Base-by-base conservation (phyloP, 768 basidiomycete genomes). In the Flagelloscypha sp. region DNA sequence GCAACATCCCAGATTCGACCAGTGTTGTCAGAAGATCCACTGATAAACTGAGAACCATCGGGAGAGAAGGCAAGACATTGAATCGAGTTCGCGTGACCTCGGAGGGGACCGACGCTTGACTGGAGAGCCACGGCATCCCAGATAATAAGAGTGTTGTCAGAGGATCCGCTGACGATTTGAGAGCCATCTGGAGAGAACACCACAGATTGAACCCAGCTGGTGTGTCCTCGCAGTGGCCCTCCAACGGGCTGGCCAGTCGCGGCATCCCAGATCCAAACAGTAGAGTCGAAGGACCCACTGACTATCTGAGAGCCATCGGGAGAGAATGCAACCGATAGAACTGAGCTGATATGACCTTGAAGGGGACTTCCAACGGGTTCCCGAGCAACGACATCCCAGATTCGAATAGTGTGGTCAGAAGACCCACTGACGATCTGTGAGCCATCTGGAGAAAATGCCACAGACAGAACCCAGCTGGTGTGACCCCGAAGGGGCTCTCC, bases 61-160 rank as follows among this genome's bases (percentile, higher is more conserved):
- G n/a, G n/a, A n/a, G n/a, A n/a, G n/a, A n/a, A n/a, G n/a, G n/a
- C n/a, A n/a, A n/a, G n/a, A n/a, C n/a, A n/a, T n/a, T n/a, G n/a
- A n/a, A n/a, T n/a, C n/a, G n/a, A n/a, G n/a, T n/a, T n/a, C n/a
- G n/a, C n/a, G n/a, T n/a, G n/a, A n/a, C n/a, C n/a, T n/a, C n/a
- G n/a, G n/a, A n/a, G n/a, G n/a, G n/a, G 53, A 13, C 58, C 63
- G 41, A 60, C 50, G 10, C 70, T 39, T 38, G 63, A 64, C 46
- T 68, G 67, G 0, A 69, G 68, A 18, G 42, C 30, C 17, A 10
- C 9, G 7, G 24, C 22, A 37, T 50, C 37, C 48, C 48, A 49
- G 9, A 49, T 24, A 1, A 41, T 33, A 22, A 47, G 25, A 29
- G 35, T 47, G n/a, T 17, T 37, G 27, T 48, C 47, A 11, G 11